Evolutionary conservation across 352 stramenopile species (phyloP), one percentile per base, ranked within the genome.

Genomic region (Phytophthora tentaculata): DNA sequence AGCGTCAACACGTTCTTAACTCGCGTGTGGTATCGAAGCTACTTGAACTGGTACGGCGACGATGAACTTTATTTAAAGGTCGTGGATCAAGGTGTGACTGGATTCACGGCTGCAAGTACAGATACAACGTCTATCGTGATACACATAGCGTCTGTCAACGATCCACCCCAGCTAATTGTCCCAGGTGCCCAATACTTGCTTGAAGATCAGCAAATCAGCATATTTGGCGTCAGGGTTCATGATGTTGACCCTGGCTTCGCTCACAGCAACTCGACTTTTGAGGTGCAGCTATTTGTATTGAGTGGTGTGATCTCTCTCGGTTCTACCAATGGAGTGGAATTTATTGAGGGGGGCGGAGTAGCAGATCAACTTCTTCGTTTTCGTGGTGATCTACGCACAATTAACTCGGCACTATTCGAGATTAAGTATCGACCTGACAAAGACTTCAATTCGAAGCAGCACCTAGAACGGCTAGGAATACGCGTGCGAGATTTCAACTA

Each of bases 351-450:
- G 29, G 73, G 88, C 57, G 79, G 80, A 4, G 8, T 58, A 3
- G 28, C 35, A 0, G 84, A 96, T 35, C 79, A 88, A 48, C 69
- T 91, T 8, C 60, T 90, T 39, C 76, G 72, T 0, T 90, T 95
- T 45, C 63, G 67, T 16, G 86, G 88, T 14, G 50, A 73, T 22
- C 44, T 96, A 28, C 60, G 76, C 10, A 66, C 80, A 22, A 73
- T 94, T 17, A 95, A 94, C 57, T 43, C 62, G 1, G 88, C 88
- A 22, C 55, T 96, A 0, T 90, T 92, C n/a, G 78, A 93, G 50
- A 76, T 96, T 35, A 77, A 70, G 19, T 96, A 96, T 61, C 66
- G 56, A 43, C 84, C 88, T 3, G 79, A 95, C 48, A 74, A 72
- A 50, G 73, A 96, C 22, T 96, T 90, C 60, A 96, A 94, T 45